Conservation (phyloP, 441 rosid species). For the Dalechampia spathulata region DNA sequence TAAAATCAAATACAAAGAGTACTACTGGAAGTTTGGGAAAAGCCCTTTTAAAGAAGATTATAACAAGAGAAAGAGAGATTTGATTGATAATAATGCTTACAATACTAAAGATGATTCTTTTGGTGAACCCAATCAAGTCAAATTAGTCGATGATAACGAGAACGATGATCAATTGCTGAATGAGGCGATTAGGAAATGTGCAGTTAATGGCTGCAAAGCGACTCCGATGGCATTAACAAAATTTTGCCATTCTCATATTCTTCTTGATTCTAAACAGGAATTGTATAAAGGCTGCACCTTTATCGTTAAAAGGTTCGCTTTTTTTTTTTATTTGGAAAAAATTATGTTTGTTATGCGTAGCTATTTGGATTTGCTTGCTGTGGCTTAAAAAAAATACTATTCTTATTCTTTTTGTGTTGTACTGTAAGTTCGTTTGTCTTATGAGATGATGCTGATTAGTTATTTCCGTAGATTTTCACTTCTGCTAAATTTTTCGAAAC, state of each 20-base stretch:
- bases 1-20: conserved; percentile 20
- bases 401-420: too few species aligned
- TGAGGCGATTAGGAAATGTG: conserved; percentile 20
- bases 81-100: not conserved
- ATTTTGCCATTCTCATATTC: conserved; percentile 34
- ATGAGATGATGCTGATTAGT: too few species aligned
- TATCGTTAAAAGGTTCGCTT: conserved; percentile 36
- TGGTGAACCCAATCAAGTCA: not conserved
- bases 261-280: conserved; percentile 37
- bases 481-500: too few species aligned
- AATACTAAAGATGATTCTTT: not conserved
- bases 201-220: conserved; percentile 23
- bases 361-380: too few species aligned
- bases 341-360: too few species aligned
- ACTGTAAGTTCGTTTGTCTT: too few species aligned
- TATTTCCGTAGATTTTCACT: too few species aligned
- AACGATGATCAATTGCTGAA: not conserved
- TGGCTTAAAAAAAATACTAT: too few species aligned
- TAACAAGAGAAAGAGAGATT: not conserved
- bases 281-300: conserved; percentile 33
- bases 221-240: conserved; percentile 36
- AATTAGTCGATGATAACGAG: too few species aligned
- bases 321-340: not conserved
- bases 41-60: conserved; percentile 35
- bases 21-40: conserved; percentile 36